A percentile compares a stretch with the other conserved stretches of the same genome.
These are phyloP conservation scores for Anisodus acutangulus DNA, from an alignment of 257 asterid genomes.

Conservation along the genomic window DNA sequence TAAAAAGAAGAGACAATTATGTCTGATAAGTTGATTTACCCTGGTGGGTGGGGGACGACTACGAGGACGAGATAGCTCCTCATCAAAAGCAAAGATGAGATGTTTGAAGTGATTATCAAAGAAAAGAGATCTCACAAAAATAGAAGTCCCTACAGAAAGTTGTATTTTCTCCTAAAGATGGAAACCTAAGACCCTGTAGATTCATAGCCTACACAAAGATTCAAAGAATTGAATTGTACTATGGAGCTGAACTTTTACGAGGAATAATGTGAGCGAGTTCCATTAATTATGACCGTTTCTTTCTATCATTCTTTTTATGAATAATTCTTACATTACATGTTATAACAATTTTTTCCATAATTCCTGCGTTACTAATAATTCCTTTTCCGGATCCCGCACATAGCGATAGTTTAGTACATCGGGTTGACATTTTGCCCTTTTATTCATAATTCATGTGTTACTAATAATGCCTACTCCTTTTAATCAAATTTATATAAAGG, in stretches of 20 bases:
- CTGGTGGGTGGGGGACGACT: not conserved
- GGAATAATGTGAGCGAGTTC: not conserved
- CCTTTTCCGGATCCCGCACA: no score
- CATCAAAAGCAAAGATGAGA: conserved; percentile 56
- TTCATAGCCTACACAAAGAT: not conserved
- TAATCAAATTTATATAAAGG: no score
- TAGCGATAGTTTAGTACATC: no score
- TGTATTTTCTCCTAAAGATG: conserved; percentile 41
- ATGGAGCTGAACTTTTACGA: not conserved
- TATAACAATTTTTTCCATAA: no score
- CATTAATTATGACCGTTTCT: not conserved
- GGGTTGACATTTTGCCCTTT: no score
- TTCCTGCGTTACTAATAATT: no score
- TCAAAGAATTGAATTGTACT: not conserved
- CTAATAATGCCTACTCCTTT: no score
- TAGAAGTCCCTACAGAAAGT: conserved; percentile 45
- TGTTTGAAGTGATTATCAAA: conserved; percentile 42
- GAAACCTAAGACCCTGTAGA: conserved; percentile 45
- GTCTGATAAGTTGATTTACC: conserved; percentile 51
- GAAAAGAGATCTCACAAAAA: conserved; percentile 45
- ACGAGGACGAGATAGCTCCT: conserved; percentile 54
- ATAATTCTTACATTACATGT: no score
- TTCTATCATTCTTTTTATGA: no score
- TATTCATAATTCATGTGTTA: no score
- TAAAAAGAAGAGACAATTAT: conserved; percentile 58